Percentiles rank a stretch among this genome's conserved stretches.
Evolutionary conservation across 108 stramenopile species (phyloP).

Genomic region (Mediolabrus comicus): DNA sequence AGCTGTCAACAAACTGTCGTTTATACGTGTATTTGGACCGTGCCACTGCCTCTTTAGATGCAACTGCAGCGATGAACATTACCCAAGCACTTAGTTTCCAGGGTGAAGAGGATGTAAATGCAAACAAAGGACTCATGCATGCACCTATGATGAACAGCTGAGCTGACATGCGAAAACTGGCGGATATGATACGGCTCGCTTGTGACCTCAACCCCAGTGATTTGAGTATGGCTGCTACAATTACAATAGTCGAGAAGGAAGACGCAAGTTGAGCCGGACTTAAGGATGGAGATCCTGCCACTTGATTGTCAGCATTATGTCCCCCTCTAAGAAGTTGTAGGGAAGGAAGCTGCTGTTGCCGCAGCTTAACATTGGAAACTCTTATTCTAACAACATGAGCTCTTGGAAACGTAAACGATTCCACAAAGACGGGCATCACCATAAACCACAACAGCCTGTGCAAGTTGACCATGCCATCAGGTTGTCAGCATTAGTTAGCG

Average conservation of each 20-base stretch:
- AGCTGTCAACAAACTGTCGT: slow-evolving; percentile 15
- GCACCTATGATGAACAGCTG: slow-evolving; percentile 17
- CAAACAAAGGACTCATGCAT: slow-evolving; percentile 15
- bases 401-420: neutral
- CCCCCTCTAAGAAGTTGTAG: neutral
- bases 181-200: slow-evolving; percentile 4
- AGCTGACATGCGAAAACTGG: slow-evolving; percentile 17
- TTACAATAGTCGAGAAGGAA: slow-evolving; percentile 20
- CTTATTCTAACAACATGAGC: neutral
- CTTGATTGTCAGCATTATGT: neutral
- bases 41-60: slow-evolving; percentile 20
- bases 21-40: slow-evolving; percentile 20
- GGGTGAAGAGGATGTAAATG: slow-evolving; percentile 7
- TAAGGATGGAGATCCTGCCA: neutral
- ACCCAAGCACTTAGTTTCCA: slow-evolving; percentile 16
- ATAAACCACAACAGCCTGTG: neutral
- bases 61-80: slow-evolving; percentile 6
- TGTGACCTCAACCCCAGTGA: slow-evolving; percentile 12
- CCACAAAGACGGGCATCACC: neutral
- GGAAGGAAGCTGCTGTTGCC: neutral
- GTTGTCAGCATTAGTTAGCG: too few relatives aligned
- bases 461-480: too few relatives aligned
- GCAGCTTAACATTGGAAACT: neutral
- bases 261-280: slow-evolving; percentile 21
- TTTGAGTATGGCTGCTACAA: slow-evolving; percentile 9